A percentile compares a stretch with the other conserved stretches of the same genome.
Conservation (phyloP, 2,329 filamentous ascomycete genomes). For the Paecilomyces sp. region DNA sequence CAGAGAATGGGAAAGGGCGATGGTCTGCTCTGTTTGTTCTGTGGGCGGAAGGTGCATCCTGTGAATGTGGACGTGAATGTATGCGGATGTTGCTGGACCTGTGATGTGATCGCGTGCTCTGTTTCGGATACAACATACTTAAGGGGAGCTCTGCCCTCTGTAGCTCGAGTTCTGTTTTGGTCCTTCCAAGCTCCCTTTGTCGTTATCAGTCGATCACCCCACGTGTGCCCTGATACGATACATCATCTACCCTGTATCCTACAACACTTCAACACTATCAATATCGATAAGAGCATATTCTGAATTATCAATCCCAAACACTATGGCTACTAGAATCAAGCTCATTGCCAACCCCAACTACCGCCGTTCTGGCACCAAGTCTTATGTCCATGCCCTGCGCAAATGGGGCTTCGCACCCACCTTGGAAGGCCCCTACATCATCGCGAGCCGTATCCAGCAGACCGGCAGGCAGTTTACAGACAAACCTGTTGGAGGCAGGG, state of each 20-base stretch:
- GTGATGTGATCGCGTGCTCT: background rate
- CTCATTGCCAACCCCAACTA: slow-evolving; percentile 55
- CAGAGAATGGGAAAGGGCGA: background rate
- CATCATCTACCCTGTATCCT: background rate
- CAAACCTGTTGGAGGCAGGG: slow-evolving; percentile 43
- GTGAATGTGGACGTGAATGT: background rate
- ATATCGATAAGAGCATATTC: background rate
- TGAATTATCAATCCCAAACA: slow-evolving; percentile 2
- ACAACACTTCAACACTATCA: background rate
- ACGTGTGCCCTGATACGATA: background rate
- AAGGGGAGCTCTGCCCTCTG: background rate
- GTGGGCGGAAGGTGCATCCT: background rate
- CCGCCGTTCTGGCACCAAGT: slow-evolving; percentile 53
- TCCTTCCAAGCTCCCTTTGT: background rate
- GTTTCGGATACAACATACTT: background rate
- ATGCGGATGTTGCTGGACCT: background rate
- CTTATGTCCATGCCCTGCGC: slow-evolving; percentile 54
- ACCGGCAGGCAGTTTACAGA: slow-evolving; percentile 42
- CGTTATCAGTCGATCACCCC: background rate
- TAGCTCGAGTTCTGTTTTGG: background rate
- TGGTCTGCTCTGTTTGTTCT: background rate
- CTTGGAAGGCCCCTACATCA: slow-evolving; percentile 54
- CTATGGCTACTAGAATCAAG: slow-evolving; percentile 39
- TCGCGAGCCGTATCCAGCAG: slow-evolving; percentile 43
- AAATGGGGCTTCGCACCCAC: slow-evolving; percentile 60